Evolutionary conservation across 1,139 yeast species (phyloP), one percentile per base, ranked within the genome.

Genomic region (Debaryomyces udenii): DNA sequence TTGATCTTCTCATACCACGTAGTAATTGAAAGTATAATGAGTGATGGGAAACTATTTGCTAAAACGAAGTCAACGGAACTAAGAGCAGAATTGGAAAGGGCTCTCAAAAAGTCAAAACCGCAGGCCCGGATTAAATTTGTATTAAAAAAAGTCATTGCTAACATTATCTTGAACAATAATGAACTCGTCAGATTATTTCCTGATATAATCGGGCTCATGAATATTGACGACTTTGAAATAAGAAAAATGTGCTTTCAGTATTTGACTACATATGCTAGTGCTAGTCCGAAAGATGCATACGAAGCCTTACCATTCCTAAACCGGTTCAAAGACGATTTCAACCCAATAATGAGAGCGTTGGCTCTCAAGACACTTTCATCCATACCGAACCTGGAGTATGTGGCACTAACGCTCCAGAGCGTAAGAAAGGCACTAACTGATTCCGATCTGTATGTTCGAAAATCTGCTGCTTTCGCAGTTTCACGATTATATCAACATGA

Each of bases 81-180:
- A 39, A 69, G 72, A 43, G 76, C 75, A 10, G 86, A 81, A 53
- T 66, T 82, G 38, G 76, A 74, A 31, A 74, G 70, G 50, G 77
- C 81, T 16, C 74, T 75, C 51, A 78, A 75, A 55, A 76, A 75
- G 55, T 80, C 81, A 50, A 70, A 69, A 46, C 74, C 78, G 3
- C 70, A 66, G 28, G 53, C 53, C 46, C 70, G 64, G 59, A 73
- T 83, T 54, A 83, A 80, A 57, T 65, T 76, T 16, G 82, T 89
- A 0, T 67, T 93, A 50, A 84, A 83, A 60, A 86, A 86, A 57
- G 76, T 89, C 23, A 74, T 90, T 6, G 95, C 96, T 34, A 91
- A 90, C 59, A 76, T 89, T 63, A 84, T 94, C 4, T 73, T 90
- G 65, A 90, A 90, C 43, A 89, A 89, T 57, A 75, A 76, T 48